A percentile compares a stretch with the other conserved stretches of the same genome.
These are phyloP conservation scores for Hymenoscyphus albidus DNA, from an alignment of 2,329 filamentous ascomycete genomes.

Conservation along the genomic window DNA sequence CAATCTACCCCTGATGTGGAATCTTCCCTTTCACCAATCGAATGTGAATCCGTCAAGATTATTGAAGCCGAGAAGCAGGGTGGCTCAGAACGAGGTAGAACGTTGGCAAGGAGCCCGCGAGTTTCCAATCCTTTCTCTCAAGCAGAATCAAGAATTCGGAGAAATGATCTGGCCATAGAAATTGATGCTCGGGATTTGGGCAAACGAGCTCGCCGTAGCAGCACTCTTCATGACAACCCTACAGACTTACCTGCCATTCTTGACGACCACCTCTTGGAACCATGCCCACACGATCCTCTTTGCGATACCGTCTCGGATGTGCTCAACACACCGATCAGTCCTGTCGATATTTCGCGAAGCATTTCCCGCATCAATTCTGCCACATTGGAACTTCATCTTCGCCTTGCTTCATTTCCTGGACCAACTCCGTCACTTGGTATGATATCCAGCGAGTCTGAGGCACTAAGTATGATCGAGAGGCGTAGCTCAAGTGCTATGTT, in stretches of 20 bases:
- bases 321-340: constrained; percentile 15
- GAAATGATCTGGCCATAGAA: constrained; percentile 26
- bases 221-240: constrained; percentile 31
- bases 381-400: background rate
- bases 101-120: constrained; percentile 21
- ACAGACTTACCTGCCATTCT: constrained; percentile 27
- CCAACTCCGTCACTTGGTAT: background rate
- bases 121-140: constrained; percentile 26
- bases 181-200: constrained; percentile 25
- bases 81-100: constrained; percentile 26
- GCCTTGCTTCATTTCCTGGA: background rate
- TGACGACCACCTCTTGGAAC: constrained; percentile 33
- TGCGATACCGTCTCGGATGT: constrained; percentile 29
- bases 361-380: constrained; percentile 3
- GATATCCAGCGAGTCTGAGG: background rate
- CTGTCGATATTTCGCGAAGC: constrained; percentile 1
- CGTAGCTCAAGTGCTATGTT: background rate
- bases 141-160: constrained; percentile 27
- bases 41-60: background rate
- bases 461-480: background rate
- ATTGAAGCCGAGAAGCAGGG: constrained; percentile 18
- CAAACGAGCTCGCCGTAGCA: constrained; percentile 29
- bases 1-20: background rate
- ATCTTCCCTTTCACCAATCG: background rate
- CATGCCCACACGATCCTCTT: constrained; percentile 25